These are phyloP conservation scores for Myxozyma geophila DNA, from an alignment of 805 yeast species.

Conservation along the genomic window DNA sequence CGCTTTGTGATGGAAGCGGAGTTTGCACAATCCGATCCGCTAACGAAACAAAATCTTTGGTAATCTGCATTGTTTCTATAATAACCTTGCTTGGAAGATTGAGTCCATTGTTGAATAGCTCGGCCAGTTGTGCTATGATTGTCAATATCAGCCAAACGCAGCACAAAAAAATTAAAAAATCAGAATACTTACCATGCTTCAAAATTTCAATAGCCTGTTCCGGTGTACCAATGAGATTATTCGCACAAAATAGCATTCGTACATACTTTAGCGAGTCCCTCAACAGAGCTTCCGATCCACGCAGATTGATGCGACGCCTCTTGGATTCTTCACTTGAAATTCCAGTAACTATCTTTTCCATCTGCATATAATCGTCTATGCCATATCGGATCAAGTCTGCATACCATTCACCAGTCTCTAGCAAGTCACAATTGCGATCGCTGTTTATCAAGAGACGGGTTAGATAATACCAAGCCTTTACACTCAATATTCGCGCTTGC, in stretches of 20 bases:
- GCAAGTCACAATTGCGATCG: slow-evolving; percentile 5
- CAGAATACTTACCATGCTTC: slow-evolving; percentile 14
- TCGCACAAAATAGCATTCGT: slow-evolving; percentile 15
- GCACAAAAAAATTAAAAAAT: neutral
- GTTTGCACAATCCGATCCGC: slow-evolving; percentile 6
- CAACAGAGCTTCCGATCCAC: slow-evolving; percentile 27
- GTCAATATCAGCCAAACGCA: neutral
- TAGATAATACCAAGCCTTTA: slow-evolving; percentile 39
- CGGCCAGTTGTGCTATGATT: slow-evolving; percentile 10
- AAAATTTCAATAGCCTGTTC: slow-evolving; percentile 18
- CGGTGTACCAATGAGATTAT: slow-evolving; percentile 16
- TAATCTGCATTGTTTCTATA: slow-evolving; percentile 20
- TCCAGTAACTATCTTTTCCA: slow-evolving; percentile 24
- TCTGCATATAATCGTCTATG: slow-evolving; percentile 31
- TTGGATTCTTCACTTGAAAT: slow-evolving; percentile 17
- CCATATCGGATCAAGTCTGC: slow-evolving; percentile 26
- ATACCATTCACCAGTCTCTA: slow-evolving; percentile 36
- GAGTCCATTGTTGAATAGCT: slow-evolving; percentile 16
- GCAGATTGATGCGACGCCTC: slow-evolving; percentile 20
- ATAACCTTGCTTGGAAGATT: slow-evolving; percentile 22
- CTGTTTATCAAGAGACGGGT: slow-evolving; percentile 24
- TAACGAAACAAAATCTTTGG: slow-evolving; percentile 18
- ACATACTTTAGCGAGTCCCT: slow-evolving; percentile 28
- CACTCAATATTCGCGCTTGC: slow-evolving; percentile 39
- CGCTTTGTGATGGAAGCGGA: neutral